Conservation (phyloP, 305 asterid species). For the Fraxinus velutina region DNA sequence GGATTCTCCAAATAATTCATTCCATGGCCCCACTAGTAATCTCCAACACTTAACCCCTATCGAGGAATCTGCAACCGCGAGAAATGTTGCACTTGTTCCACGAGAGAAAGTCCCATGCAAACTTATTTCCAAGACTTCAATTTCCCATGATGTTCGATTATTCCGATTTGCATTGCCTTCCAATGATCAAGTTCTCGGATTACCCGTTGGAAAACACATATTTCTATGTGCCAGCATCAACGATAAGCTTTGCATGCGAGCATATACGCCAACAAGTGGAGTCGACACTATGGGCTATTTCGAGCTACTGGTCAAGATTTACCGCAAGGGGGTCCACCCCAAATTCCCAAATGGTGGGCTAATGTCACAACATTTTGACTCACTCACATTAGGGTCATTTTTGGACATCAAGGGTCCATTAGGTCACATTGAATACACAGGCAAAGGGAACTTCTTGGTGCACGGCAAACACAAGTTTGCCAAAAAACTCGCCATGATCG, state of each 20-base stretch:
- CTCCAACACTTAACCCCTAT: constrained; percentile 41
- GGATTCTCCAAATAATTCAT: constrained; percentile 65
- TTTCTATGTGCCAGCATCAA: constrained; percentile 60
- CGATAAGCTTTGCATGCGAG: constrained; percentile 83
- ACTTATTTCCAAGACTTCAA: constrained; percentile 44
- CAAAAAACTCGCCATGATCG: constrained; percentile 69
- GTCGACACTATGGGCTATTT: constrained; percentile 61
- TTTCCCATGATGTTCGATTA: constrained; percentile 65
- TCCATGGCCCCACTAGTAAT: constrained; percentile 54
- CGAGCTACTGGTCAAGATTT: constrained; percentile 70
- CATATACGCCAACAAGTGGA: constrained; percentile 76
- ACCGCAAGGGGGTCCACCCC: constrained; percentile 63
- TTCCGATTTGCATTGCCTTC: constrained; percentile 64
- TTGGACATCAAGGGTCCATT: constrained; percentile 79
- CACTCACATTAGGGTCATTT: constrained; percentile 42
- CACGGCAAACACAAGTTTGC: constrained; percentile 63
- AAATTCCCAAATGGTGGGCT: constrained; percentile 77
- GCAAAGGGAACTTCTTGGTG: constrained; percentile 53
- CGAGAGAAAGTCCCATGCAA: constrained; percentile 69
- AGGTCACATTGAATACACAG: constrained; percentile 83
- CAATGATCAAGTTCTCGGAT: constrained; percentile 62
- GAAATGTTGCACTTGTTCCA: constrained; percentile 52
- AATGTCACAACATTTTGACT: constrained; percentile 75
- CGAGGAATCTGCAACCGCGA: constrained; percentile 35
- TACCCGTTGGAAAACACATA: constrained; percentile 81